phyloP scores from a whole-genome alignment of 1,284 basidiomycete genomes.

The Ceratobasidium sp. region DNA sequence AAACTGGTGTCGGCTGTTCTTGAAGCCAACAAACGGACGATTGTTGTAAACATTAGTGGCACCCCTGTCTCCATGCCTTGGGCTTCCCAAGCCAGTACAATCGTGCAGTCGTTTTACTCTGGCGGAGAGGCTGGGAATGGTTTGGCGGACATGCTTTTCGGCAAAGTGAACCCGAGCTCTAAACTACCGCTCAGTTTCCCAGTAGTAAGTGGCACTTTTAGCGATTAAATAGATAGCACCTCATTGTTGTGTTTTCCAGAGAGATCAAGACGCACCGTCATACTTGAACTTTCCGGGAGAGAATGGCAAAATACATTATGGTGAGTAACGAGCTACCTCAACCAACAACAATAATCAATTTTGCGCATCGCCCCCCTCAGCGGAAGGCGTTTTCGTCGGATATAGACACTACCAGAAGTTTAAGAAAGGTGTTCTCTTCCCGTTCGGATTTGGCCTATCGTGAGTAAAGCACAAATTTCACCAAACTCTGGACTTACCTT shows the following conservation, averaged over 20 bases:
- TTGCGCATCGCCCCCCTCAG: no score
- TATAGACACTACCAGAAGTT: constrained; percentile 50
- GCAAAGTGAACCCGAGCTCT: constrained; percentile 52
- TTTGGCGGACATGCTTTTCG: constrained; percentile 53
- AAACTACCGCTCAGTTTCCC: constrained; percentile 51
- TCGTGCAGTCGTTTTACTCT: constrained; percentile 69
- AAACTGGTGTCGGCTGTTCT: constrained; percentile 53
- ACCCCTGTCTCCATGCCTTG: constrained; percentile 67
- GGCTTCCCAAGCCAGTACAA: constrained; percentile 67
- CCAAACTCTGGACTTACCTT: not conserved
- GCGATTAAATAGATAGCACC: no score
- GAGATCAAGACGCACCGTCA: constrained; percentile 49
- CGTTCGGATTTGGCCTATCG: constrained; percentile 50
- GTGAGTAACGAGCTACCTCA: no score
- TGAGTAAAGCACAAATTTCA: constrained; percentile 40
- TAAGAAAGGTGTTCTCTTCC: constrained; percentile 50
- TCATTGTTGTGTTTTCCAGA: constrained; percentile 12
- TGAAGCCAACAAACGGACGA: constrained; percentile 58
- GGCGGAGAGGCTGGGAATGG: constrained; percentile 63
- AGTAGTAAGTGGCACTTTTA: constrained; percentile 15
- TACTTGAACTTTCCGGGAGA: constrained; percentile 49
- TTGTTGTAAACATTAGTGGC: constrained; percentile 64
- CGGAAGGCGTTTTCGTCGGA: constrained; percentile 50
- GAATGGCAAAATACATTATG: constrained; percentile 45
- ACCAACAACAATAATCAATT: not conserved